These are phyloP conservation scores for Galium porrigens DNA, from an alignment of 305 asterid genomes.

Conservation along the genomic window DNA sequence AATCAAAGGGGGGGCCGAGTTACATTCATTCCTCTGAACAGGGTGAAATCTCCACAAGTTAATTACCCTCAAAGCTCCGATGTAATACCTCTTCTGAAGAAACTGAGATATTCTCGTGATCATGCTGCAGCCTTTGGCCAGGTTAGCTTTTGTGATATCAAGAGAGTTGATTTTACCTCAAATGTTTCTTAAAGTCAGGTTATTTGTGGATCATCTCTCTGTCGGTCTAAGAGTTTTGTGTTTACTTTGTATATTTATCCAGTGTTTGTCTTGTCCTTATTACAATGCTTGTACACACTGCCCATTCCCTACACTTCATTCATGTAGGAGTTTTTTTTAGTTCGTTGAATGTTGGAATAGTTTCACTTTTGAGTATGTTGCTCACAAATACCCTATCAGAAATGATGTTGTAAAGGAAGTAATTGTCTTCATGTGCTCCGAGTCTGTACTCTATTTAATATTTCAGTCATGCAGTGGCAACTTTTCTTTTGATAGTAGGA, in stretches of 20 bases:
- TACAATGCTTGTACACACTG: neutral
- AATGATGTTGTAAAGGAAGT: neutral
- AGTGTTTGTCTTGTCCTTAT: neutral
- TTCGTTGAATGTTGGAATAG: neutral
- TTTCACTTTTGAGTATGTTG: neutral
- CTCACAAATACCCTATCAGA: neutral
- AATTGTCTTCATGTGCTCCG: neutral
- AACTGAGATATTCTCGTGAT: conserved; percentile 40
- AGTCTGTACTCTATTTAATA: neutral
- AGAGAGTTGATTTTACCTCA: neutral
- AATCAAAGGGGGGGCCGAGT: conserved; percentile 96
- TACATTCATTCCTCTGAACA: conserved; percentile 89
- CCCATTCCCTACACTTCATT: neutral
- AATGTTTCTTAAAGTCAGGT: neutral
- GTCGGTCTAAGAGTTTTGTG: neutral
- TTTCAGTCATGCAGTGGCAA: neutral
- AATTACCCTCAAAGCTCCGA: conserved; percentile 69
- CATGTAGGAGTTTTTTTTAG: neutral
- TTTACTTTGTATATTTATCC: neutral
- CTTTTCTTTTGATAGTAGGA: neutral
- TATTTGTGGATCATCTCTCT: neutral
- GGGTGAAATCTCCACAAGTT: conserved; percentile 71
- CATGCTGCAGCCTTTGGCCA: conserved; percentile 68
- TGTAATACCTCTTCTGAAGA: conserved; percentile 76
- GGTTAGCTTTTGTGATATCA: conserved; percentile 27